A percentile compares a stretch with the other conserved stretches of the same genome.
These are phyloP conservation scores for Rhododendron griersonianum DNA, from an alignment of 148 eudicot species.

Conservation along the genomic window DNA sequence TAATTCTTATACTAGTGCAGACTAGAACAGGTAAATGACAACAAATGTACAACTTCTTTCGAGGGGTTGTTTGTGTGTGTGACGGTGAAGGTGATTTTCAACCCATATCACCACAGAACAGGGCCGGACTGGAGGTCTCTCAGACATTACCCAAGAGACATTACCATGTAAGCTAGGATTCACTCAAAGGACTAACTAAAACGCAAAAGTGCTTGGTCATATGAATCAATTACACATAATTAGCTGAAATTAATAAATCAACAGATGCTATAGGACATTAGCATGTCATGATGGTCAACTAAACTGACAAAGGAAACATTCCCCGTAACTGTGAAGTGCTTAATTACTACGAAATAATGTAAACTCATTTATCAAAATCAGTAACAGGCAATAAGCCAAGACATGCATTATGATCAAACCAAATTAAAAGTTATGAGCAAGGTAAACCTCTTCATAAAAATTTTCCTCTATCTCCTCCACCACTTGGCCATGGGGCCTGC, in stretches of 20 bases:
- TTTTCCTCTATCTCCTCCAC: conserved; percentile 82
- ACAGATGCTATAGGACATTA: background rate
- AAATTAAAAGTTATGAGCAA: conserved; percentile 1
- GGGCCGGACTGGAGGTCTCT: background rate
- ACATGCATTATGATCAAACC: background rate
- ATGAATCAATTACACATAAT: background rate
- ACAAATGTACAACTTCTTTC: background rate
- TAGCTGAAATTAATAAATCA: background rate
- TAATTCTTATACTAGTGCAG: no score
- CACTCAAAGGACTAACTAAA: background rate
- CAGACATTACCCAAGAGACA: background rate
- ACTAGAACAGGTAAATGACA: background rate
- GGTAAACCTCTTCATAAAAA: conserved; percentile 84
- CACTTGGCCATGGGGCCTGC: conserved; percentile 45
- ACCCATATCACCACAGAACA: background rate
- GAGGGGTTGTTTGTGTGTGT: background rate
- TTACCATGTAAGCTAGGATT: background rate
- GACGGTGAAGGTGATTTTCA: background rate
- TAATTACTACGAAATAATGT: background rate
- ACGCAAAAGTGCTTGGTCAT: background rate
- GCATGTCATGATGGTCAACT: background rate
- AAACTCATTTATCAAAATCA: background rate
- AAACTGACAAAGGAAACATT: background rate
- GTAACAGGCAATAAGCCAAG: conserved; percentile 3
- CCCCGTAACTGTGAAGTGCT: background rate